A percentile compares a stretch with the other conserved stretches of the same genome.
phyloP scores from a whole-genome alignment of 768 basidiomycete genomes.

The Pleurotus giganteus region DNA sequence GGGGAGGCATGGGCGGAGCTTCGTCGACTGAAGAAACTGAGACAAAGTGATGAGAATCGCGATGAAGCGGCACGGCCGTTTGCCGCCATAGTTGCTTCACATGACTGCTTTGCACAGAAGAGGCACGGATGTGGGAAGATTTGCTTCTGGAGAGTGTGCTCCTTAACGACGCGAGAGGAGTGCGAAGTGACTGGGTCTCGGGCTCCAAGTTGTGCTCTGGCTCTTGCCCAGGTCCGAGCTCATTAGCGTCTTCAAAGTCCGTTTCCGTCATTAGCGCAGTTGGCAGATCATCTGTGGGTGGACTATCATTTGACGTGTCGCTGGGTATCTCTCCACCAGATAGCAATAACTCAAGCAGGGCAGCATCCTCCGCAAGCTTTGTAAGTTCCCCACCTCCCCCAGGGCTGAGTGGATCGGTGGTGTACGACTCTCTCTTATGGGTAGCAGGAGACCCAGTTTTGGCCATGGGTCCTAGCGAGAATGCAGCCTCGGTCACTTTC shows the following conservation, averaged over 20 bases:
- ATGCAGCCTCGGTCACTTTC: constrained; percentile 42
- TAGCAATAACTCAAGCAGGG: constrained; percentile 53
- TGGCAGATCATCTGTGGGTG: constrained; percentile 12
- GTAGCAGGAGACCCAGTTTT: constrained; percentile 24
- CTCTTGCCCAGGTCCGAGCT: neutral
- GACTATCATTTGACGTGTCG: constrained; percentile 23
- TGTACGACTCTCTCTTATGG: constrained; percentile 17
- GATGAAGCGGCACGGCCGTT: constrained; percentile 4
- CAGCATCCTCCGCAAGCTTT: constrained; percentile 54
- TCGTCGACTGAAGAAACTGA: constrained; percentile 6
- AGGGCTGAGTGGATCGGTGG: constrained; percentile 42
- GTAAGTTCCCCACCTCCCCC: constrained; percentile 51
- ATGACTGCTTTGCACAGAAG: neutral
- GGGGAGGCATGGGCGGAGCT: constrained; percentile 42
- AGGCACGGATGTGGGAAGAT: neutral
- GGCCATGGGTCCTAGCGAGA: constrained; percentile 18
- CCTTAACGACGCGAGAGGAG: constrained; percentile 2
- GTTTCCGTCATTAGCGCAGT: constrained; percentile 11
- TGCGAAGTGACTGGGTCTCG: neutral
- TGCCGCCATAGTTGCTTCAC: constrained; percentile 1
- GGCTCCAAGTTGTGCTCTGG: neutral
- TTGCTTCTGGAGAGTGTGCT: constrained; percentile 1
- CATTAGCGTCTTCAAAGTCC: neutral
- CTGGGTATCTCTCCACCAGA: constrained; percentile 45
- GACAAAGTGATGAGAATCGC: neutral